phyloP scores from a whole-genome alignment of 495 filamentous ascomycete genomes.

The Evernia prunastri region DNA sequence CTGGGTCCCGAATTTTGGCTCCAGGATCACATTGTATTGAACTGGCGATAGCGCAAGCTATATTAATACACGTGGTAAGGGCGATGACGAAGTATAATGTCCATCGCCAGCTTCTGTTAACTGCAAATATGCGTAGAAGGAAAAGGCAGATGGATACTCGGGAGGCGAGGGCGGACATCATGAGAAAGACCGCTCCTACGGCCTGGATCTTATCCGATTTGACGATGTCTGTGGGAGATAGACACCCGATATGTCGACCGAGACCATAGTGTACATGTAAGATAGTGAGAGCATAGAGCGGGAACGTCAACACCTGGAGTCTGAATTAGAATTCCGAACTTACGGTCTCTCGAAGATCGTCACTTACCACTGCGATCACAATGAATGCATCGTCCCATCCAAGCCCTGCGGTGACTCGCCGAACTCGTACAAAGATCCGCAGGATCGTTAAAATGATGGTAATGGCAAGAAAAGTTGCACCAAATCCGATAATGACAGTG shows the following conservation, averaged over 20 bases:
- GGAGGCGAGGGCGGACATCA: conserved; percentile 28
- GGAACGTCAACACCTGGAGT: background rate
- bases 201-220: background rate
- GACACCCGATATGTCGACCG: conserved; percentile 11
- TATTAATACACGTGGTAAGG: conserved; percentile 34
- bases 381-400: conserved; percentile 12
- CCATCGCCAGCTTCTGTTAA: conserved; percentile 33
- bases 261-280: background rate
- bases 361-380: background rate
- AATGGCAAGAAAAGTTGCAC: background rate
- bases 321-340: background rate
- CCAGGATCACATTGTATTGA: conserved; percentile 41
- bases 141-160: conserved; percentile 44
- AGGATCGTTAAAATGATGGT: background rate
- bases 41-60: conserved; percentile 41
- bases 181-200: background rate
- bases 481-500: background rate
- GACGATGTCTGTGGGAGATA: background rate
- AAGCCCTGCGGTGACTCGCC: background rate
- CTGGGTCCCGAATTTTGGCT: conserved; percentile 39
- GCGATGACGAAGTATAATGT: conserved; percentile 36
- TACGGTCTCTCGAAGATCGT: background rate
- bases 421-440: background rate
- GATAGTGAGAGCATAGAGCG: background rate
- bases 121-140: conserved; percentile 38